phyloP scores from a whole-genome alignment of 345 rosid species.

The Eucalyptus melliodora region DNA sequence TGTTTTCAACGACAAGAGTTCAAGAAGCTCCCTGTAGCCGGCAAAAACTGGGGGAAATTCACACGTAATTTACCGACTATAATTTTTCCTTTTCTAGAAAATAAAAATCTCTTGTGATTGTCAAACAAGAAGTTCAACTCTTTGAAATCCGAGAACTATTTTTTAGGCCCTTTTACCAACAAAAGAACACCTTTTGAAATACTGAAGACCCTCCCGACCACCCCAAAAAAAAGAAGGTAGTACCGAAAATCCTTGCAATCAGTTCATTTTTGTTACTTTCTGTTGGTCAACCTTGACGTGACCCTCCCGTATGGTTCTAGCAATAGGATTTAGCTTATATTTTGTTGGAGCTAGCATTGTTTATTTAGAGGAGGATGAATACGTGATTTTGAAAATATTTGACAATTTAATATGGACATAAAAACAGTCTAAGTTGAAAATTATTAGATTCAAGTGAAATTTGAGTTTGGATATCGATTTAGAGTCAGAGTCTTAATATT shows the following conservation, averaged over 20 bases:
- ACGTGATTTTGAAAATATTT: too few relatives aligned
- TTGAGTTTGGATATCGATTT: too few relatives aligned
- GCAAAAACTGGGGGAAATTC: background rate
- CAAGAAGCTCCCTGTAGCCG: background rate
- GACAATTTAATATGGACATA: too few relatives aligned
- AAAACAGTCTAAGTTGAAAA: too few relatives aligned
- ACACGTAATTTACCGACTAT: background rate
- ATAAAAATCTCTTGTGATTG: background rate
- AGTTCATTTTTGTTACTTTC: too few relatives aligned
- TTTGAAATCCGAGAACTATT: background rate
- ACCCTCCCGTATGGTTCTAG: background rate
- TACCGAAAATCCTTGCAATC: background rate
- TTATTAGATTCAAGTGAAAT: too few relatives aligned
- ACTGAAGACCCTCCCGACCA: background rate
- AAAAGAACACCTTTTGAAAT: background rate
- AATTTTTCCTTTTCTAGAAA: background rate
- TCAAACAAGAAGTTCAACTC: background rate
- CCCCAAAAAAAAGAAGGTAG: rapidly evolving
- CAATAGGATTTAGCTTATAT: background rate
- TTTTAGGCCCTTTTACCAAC: background rate
- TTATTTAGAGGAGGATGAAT: too few relatives aligned
- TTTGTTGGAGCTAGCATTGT: too few relatives aligned
- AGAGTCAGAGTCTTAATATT: too few relatives aligned
- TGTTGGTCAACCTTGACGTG: background rate
- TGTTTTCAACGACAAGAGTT: background rate